Percentiles rank a stretch among this genome's conserved stretches.
These are phyloP conservation scores for Ammopiptanthus mongolicus DNA, from an alignment of 306 rosid genomes.

Conservation along the genomic window DNA sequence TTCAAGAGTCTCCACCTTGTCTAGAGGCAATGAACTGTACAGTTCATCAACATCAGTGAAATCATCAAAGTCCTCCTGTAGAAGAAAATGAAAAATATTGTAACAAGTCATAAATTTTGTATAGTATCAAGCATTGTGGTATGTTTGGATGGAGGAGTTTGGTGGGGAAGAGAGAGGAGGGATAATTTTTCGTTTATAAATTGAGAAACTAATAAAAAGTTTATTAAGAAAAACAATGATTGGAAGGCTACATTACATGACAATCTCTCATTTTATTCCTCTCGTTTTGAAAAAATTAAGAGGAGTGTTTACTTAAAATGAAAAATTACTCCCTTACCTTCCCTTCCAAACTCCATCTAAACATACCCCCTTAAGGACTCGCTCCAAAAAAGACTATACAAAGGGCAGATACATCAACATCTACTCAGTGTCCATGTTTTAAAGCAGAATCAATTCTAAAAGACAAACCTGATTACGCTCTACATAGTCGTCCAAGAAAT, in stretches of 20 bases:
- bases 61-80: slow-evolving; percentile 86
- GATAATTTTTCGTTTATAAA: slow-evolving; percentile 14
- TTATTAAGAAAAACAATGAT: not conserved
- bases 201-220: not conserved
- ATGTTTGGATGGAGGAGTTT: not conserved
- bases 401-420: slow-evolving; percentile 9
- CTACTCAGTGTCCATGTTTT: not conserved
- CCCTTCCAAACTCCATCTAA: not conserved
- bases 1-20: slow-evolving; percentile 93
- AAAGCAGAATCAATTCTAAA: not conserved
- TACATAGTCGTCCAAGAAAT: slow-evolving; percentile 92
- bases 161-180: not conserved
- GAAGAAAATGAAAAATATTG: not conserved
- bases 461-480: slow-evolving; percentile 90
- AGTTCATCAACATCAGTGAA: slow-evolving; percentile 89
- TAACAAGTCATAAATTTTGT: not conserved
- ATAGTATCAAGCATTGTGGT: not conserved
- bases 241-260: not conserved
- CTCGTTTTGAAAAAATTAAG: not conserved
- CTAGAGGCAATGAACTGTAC: slow-evolving; percentile 75
- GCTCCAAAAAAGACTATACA: not conserved
- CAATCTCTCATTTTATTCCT: not conserved
- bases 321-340: not conserved
- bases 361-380: not conserved
- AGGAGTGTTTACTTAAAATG: not conserved